These are phyloP conservation scores for Colletotrichum sp. DNA, from an alignment of 2,329 filamentous ascomycete genomes.

Conservation along the genomic window DNA sequence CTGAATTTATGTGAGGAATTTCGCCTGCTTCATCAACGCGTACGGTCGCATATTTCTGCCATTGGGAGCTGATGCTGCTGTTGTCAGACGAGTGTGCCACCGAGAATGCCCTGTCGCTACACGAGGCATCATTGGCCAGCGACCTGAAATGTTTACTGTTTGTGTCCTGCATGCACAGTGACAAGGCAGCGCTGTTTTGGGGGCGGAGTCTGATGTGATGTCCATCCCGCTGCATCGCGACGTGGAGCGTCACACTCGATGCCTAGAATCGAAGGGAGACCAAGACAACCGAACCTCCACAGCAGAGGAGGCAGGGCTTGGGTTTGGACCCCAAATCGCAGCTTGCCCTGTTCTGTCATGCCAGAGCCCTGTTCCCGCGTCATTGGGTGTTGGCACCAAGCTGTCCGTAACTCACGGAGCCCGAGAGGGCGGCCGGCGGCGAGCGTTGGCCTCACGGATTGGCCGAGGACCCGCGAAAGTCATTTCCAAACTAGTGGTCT, in stretches of 20 bases:
- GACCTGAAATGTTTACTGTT: not conserved
- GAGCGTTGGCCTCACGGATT: not conserved
- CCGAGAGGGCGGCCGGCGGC: not conserved
- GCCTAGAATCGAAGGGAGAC: not conserved
- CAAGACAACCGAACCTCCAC: not conserved
- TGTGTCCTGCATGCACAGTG: not conserved
- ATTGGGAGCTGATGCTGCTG: not conserved
- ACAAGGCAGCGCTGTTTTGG: not conserved
- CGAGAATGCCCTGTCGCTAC: not conserved
- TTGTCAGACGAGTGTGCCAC: not conserved
- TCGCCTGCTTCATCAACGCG: not conserved
- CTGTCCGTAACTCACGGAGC: not conserved
- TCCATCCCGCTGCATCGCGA: not conserved
- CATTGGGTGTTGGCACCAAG: not conserved
- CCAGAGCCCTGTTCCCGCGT: not conserved
- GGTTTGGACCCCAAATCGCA: not conserved
- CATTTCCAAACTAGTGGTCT: not conserved
- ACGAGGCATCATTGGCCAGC: not conserved
- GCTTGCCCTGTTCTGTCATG: not conserved
- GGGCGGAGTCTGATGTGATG: conserved; percentile 8
- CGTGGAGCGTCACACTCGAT: conserved; percentile 5
- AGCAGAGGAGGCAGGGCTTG: not conserved
- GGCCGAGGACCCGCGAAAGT: not conserved
- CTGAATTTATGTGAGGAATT: not conserved
- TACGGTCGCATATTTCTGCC: not conserved